These are phyloP conservation scores for Ceraceosorus guamensis DNA, from an alignment of 1,284 basidiomycete genomes.

Conservation along the genomic window DNA sequence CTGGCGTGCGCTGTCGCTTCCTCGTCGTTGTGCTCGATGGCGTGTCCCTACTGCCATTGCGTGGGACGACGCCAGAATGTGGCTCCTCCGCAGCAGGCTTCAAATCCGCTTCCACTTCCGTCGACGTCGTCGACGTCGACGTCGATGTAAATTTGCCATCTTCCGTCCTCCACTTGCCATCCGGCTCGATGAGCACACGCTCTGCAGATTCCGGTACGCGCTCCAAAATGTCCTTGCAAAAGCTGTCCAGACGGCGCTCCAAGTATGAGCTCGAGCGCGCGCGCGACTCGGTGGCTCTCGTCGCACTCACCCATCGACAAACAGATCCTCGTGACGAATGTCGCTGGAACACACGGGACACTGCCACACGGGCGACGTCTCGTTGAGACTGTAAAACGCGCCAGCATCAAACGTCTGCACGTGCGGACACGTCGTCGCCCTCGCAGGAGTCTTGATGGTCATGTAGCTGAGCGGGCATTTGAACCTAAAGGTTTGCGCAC, in stretches of 20 bases:
- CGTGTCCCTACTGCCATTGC: too few species aligned
- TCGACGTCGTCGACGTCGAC: neutral
- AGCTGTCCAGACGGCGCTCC: too few species aligned
- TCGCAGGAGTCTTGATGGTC: conserved; percentile 74
- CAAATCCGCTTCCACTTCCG: neutral
- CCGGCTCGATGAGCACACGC: conserved; percentile 83
- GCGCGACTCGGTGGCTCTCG: too few species aligned
- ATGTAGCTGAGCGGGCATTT: conserved; percentile 66
- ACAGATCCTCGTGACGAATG: conserved; percentile 71
- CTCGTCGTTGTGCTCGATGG: neutral
- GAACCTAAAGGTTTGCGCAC: conserved; percentile 35
- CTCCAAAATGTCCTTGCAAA: conserved; percentile 65
- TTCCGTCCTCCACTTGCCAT: conserved; percentile 88
- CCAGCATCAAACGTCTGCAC: conserved; percentile 91
- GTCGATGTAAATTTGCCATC: conserved; percentile 62
- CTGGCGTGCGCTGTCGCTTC: neutral
- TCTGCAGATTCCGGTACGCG: conserved; percentile 70
- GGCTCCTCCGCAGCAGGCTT: neutral
- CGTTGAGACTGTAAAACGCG: conserved; percentile 91
- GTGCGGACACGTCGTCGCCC: conserved; percentile 78
- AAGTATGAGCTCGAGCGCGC: neutral
- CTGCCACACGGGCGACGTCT: conserved; percentile 87
- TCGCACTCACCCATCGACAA: conserved; percentile 69
- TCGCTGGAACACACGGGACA: conserved; percentile 86
- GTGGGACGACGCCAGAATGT: neutral